A percentile compares a stretch with the other conserved stretches of the same genome.
These are phyloP conservation scores for Lachnellula willkommii DNA, from an alignment of 2,329 filamentous ascomycete species.

Conservation along the genomic window DNA sequence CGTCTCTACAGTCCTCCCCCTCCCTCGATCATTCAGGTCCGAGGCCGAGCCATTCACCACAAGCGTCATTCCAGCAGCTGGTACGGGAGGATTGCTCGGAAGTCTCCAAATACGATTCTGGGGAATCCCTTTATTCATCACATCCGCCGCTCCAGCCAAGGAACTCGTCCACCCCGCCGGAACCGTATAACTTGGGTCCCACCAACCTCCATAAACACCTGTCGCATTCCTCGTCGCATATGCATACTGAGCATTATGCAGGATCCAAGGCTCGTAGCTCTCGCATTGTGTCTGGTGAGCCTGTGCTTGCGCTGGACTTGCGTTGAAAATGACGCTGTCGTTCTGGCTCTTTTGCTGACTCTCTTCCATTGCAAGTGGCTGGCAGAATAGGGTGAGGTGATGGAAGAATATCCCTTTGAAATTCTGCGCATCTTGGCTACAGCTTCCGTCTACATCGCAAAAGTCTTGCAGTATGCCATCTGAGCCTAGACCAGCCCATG, in stretches of 20 bases:
- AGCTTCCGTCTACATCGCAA: conserved; percentile 71
- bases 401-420: conserved; percentile 97
- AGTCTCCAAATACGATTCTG: no score
- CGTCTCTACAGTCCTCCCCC: conserved; percentile 83
- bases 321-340: conserved; percentile 19
- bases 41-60: no score
- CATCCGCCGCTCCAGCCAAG: no score
- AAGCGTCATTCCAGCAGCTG: no score
- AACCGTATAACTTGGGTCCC: conserved; percentile 68
- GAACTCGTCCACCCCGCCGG: no score
- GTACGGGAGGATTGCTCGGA: no score
- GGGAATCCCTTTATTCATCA: no score
- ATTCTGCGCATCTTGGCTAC: conserved; percentile 78
- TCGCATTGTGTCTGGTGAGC: conserved; percentile 57
- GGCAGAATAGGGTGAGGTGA: conserved; percentile 75
- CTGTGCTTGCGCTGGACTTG: conserved; percentile 26
- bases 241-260: conserved; percentile 71
- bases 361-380: conserved; percentile 43
- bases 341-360: not conserved
- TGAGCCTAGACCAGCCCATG: conserved; percentile 71
- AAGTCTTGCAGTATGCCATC: conserved; percentile 77
- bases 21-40: conserved; percentile 14
- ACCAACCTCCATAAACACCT: conserved; percentile 83
- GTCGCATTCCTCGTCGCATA: conserved; percentile 59
- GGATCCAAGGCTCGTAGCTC: conserved; percentile 69